A percentile compares a stretch with the other conserved stretches of the same genome.
Conservation (phyloP, 345 rosid genomes). For the thale cress (Arabidopsis thaliana) region TAIR10.1 NC_003070.9:6126001-6126500, state of each 20-base stretch:
- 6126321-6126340: conserved; percentile 49
- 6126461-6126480: conserved; percentile 33
- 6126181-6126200: conserved; percentile 74
- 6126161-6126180: conserved; percentile 90
- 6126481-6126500: conserved; percentile 36
- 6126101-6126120: conserved; percentile 64
- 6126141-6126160: conserved; percentile 86
- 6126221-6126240: conserved; percentile 74
- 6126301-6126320: conserved; percentile 50
- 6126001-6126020: conserved; percentile 43
- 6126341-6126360: conserved; percentile 46
- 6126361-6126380: conserved; percentile 51
- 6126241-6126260: conserved; percentile 69
- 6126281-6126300: conserved; percentile 66
- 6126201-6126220: conserved; percentile 87
- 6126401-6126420: conserved; percentile 23
- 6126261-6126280: conserved; percentile 88
- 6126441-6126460: conserved; percentile 29
- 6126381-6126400: conserved; percentile 47
- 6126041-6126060: conserved; percentile 48
- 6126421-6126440: conserved; percentile 17
- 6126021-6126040: conserved; percentile 48
- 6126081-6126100: conserved; percentile 58
- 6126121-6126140: conserved; percentile 87
- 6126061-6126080: conserved; percentile 55